Percentiles rank a stretch among this genome's conserved stretches.
phyloP scores from a whole-genome alignment of 2,329 filamentous ascomycete species.

The Trichoderma sp. region DNA sequence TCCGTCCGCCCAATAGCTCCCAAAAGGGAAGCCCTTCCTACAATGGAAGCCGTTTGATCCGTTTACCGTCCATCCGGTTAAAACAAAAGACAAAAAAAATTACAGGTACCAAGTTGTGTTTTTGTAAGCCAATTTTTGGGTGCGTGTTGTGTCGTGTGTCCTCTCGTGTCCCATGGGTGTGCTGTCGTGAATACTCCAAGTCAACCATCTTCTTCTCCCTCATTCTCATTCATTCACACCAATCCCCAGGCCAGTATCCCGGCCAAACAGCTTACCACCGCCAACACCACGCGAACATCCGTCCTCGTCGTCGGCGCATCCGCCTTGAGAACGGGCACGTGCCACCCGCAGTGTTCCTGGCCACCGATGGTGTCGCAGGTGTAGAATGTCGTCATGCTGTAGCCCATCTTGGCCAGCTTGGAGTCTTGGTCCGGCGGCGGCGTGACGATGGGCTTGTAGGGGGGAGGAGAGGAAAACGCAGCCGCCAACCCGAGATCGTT shows the following conservation, averaged over 20 bases:
- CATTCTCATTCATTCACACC: slow-evolving; percentile 18
- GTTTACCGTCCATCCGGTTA: neutral
- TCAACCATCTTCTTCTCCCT: neutral
- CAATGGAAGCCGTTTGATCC: neutral
- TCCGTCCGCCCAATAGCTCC: neutral
- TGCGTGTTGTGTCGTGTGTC: neutral
- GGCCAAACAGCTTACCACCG: slow-evolving; percentile 25
- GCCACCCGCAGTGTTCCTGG: slow-evolving; percentile 37
- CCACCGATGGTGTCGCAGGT: slow-evolving; percentile 33
- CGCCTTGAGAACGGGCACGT: slow-evolving; percentile 33
- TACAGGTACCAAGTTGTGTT: neutral
- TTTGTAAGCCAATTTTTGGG: neutral
- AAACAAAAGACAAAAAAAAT: neutral
- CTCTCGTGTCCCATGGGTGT: neutral
- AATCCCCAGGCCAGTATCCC: slow-evolving; percentile 28
- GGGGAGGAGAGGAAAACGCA: neutral
- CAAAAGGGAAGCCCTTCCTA: neutral
- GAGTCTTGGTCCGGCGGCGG: slow-evolving; percentile 33
- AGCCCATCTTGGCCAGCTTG: slow-evolving; percentile 31
- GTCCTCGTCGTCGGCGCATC: slow-evolving; percentile 24
- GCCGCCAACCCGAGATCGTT: no score
- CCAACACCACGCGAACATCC: slow-evolving; percentile 25
- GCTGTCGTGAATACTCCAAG: neutral
- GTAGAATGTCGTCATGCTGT: slow-evolving; percentile 35
- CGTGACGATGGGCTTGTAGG: slow-evolving; percentile 32